Conservation (phyloP, 2,329 filamentous ascomycete genomes). For the Scedosporium dehoogii region DNA sequence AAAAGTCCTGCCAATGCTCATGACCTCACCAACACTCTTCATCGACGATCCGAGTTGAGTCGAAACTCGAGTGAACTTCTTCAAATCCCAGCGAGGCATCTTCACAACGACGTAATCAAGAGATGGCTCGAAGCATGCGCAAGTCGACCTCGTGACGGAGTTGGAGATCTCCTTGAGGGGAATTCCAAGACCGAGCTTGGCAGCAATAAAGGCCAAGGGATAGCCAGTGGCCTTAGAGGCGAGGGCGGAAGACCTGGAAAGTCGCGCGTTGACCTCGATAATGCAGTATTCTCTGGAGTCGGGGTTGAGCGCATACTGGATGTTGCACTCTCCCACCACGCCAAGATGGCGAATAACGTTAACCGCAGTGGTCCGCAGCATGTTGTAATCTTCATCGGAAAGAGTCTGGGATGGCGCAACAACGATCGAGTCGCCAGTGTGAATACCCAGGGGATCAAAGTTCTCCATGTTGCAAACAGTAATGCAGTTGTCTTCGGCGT, state of each 20-base stretch:
- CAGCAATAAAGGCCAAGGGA: slow-evolving; percentile 89
- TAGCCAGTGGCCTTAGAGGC: slow-evolving; percentile 97
- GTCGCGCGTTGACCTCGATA: slow-evolving; percentile 94
- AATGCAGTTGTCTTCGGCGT: slow-evolving; percentile 95
- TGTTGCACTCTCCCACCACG: slow-evolving; percentile 97
- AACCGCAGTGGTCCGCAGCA: slow-evolving; percentile 92
- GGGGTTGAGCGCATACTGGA: slow-evolving; percentile 94
- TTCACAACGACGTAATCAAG: slow-evolving; percentile 98
- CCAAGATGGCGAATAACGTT: slow-evolving; percentile 96
- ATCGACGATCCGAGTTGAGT: slow-evolving; percentile 94
- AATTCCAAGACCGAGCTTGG: slow-evolving; percentile 90
- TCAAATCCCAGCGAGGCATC: slow-evolving; percentile 97
- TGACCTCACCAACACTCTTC: slow-evolving; percentile 99
- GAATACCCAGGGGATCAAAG: slow-evolving; percentile 95
- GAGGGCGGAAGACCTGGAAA: slow-evolving; percentile 89
- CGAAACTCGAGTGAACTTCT: slow-evolving; percentile 96
- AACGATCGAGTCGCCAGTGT: slow-evolving; percentile 96
- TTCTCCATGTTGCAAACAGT: slow-evolving; percentile 99
- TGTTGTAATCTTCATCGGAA: slow-evolving; percentile 97
- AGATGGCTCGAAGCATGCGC: slow-evolving; percentile 96
- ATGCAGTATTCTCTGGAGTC: slow-evolving; percentile 96
- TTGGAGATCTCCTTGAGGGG: slow-evolving; percentile 95
- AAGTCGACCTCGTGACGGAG: slow-evolving; percentile 89
- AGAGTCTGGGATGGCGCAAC: slow-evolving; percentile 95
- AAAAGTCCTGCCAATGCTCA: slow-evolving; percentile 94